Conservation (phyloP, 768 basidiomycete genomes). For the Suillus decipiens region DNA sequence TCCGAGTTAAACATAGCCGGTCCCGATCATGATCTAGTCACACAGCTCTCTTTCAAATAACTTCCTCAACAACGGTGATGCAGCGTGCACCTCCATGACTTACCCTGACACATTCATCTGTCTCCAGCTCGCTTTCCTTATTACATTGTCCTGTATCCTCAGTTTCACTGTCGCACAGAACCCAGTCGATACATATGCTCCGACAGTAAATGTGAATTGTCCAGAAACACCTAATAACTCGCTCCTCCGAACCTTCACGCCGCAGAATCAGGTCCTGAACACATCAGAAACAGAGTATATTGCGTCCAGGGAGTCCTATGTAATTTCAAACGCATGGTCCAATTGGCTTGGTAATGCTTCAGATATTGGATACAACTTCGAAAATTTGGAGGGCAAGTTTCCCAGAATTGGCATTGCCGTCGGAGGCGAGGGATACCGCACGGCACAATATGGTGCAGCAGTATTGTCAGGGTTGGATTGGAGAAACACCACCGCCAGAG, state of each 20-base stretch:
- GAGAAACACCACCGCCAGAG: slow-evolving; percentile 57
- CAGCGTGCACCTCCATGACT: background rate
- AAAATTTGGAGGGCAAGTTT: slow-evolving; percentile 40
- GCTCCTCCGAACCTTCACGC: slow-evolving; percentile 54
- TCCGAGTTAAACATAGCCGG: background rate
- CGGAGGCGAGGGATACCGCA: slow-evolving; percentile 70
- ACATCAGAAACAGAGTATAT: slow-evolving; percentile 52
- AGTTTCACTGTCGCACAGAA: slow-evolving; percentile 19
- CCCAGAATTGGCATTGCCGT: slow-evolving; percentile 65
- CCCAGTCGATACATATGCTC: slow-evolving; percentile 53
- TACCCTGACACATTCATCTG: background rate
- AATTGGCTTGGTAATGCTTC: slow-evolving; percentile 61
- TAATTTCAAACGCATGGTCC: slow-evolving; percentile 52
- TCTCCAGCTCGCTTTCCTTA: slow-evolving; percentile 1
- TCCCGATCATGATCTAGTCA: background rate
- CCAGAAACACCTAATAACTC: slow-evolving; percentile 47
- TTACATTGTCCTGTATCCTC: background rate
- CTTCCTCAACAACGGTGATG: background rate
- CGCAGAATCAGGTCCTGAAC: slow-evolving; percentile 53
- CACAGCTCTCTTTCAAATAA: slow-evolving; percentile 1
- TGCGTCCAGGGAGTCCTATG: slow-evolving; percentile 38
- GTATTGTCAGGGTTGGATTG: slow-evolving; percentile 60
- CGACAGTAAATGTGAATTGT: slow-evolving; percentile 48
- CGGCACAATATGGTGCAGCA: slow-evolving; percentile 66
- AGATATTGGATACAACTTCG: slow-evolving; percentile 52